Evolutionary conservation across 2,329 filamentous ascomycete species (phyloP), one percentile per base, ranked within the genome.

Genomic region (Cordyceps pruinosa): DNA sequence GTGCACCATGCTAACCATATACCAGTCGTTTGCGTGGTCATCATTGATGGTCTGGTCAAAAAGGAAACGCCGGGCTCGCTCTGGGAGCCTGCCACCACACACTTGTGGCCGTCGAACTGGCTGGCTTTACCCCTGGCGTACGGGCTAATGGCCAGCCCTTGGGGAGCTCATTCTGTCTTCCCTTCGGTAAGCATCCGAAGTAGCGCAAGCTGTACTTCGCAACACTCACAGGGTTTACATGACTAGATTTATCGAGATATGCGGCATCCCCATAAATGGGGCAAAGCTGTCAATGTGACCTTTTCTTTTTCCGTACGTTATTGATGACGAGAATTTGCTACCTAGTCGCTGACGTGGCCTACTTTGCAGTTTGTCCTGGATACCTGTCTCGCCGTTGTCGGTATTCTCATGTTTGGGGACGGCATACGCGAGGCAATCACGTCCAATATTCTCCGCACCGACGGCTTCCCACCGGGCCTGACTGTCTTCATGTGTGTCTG

Each of bases 361-460:
- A 5, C 7, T 17, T 37, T 17, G 34, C 57, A 88, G 84, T 93
- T 90, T 69, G 68, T 89, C 21, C 80, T 97, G 13, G 93, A 97
- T 69, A 79, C 87, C 26, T 81, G 85, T 46, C 91, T 96, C 68
- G 92, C 90, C 26, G 81, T 94, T 45, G 83, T 89, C 12, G 93
- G 94, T 39, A 82, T 94, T 58, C 79, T 97, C 62, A 97, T 99
- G 93, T 99, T 97, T 70, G 93, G 93, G 60, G 89, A 96, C 63
- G 80, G 76, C n/a, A 89, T 96, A 55, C 82, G 81, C 57, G 92
- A 96, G 61, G 90, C 95, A 70, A 86, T 97, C 68, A 97, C 94
- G 0, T 87, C 88, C 66, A 97, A 96, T 72, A 87, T 99, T 59
- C 82, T 97, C 62, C 77, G 81, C 53, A 87, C 84, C 1, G 72